phyloP scores from a whole-genome alignment of 2,329 filamentous ascomycete species.

The Diplodia intermedia region DNA sequence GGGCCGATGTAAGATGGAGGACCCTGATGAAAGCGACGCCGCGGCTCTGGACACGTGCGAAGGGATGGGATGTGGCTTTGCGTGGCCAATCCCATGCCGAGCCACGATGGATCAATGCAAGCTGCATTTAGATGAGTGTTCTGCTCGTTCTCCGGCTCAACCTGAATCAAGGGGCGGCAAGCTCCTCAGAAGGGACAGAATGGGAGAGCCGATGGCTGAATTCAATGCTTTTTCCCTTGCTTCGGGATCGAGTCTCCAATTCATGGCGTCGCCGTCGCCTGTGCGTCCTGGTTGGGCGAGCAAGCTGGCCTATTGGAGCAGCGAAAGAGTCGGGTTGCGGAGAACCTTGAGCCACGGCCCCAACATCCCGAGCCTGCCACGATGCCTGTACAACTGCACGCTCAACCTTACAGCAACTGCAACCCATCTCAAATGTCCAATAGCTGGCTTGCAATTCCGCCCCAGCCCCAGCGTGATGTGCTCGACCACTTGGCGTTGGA shows the following conservation, averaged over 20 bases:
- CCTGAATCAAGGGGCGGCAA: conserved; percentile 45
- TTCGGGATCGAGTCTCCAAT: neutral
- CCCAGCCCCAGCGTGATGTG: neutral
- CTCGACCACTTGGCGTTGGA: neutral
- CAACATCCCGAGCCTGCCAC: conserved; percentile 17
- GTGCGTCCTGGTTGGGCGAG: neutral
- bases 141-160: neutral
- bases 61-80: too few species aligned
- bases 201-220: neutral
- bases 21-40: too few species aligned
- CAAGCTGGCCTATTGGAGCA: neutral
- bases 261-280: neutral
- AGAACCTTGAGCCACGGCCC: conserved; percentile 17
- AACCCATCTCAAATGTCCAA: neutral
- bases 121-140: neutral
- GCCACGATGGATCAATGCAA: conserved; percentile 52
- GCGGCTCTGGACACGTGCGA: too few species aligned
- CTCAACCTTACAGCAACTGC: neutral
- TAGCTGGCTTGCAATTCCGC: neutral
- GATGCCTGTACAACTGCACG: neutral
- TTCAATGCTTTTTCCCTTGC: neutral
- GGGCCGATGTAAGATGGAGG: too few species aligned
- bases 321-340: conserved; percentile 9
- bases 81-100: too few species aligned
- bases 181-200: conserved; percentile 52